Percentiles rank a stretch among this genome's conserved stretches.
Evolutionary conservation across 805 yeast genomes (phyloP).

Genomic region (Myxozyma kluyveri): DNA sequence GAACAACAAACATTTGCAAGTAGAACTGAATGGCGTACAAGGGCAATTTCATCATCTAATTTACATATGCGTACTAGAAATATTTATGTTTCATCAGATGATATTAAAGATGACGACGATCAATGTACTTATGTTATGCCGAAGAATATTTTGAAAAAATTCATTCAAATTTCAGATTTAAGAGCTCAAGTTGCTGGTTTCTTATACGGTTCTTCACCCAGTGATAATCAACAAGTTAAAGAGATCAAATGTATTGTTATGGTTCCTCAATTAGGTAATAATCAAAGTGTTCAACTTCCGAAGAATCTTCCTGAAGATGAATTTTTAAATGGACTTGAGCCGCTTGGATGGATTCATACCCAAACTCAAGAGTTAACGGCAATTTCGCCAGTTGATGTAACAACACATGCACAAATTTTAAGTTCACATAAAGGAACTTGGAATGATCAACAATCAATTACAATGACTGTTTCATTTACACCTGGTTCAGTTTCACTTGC

Average conservation of each 20-base stretch:
- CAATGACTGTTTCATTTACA: slow-evolving; percentile 66
- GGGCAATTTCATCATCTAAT: slow-evolving; percentile 76
- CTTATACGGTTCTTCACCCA: slow-evolving; percentile 75
- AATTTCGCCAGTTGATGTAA: slow-evolving; percentile 69
- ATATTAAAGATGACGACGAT: slow-evolving; percentile 49
- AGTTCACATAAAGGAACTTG: slow-evolving; percentile 40
- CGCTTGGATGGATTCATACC: slow-evolving; percentile 94
- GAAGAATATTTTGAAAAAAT: slow-evolving; percentile 69
- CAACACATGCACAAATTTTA: slow-evolving; percentile 50
- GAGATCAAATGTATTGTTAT: slow-evolving; percentile 73
- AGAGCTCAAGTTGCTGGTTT: slow-evolving; percentile 79
- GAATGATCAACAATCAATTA: slow-evolving; percentile 47
- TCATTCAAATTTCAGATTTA: slow-evolving; percentile 76
- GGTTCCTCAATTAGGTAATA: slow-evolving; percentile 84
- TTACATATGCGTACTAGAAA: slow-evolving; percentile 72
- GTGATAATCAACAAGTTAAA: slow-evolving; percentile 66
- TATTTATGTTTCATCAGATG: slow-evolving; percentile 68
- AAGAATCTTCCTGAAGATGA: slow-evolving; percentile 42
- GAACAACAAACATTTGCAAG: slow-evolving; percentile 83
- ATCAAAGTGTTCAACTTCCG: slow-evolving; percentile 63
- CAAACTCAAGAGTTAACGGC: slow-evolving; percentile 62
- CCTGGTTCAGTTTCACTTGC: slow-evolving; percentile 82
- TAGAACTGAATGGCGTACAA: slow-evolving; percentile 83
- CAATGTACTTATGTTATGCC: slow-evolving; percentile 75
- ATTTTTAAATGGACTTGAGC: slow-evolving; percentile 57